phyloP scores from a whole-genome alignment of 495 filamentous ascomycete species.

The Aspergillus affinis region DNA sequence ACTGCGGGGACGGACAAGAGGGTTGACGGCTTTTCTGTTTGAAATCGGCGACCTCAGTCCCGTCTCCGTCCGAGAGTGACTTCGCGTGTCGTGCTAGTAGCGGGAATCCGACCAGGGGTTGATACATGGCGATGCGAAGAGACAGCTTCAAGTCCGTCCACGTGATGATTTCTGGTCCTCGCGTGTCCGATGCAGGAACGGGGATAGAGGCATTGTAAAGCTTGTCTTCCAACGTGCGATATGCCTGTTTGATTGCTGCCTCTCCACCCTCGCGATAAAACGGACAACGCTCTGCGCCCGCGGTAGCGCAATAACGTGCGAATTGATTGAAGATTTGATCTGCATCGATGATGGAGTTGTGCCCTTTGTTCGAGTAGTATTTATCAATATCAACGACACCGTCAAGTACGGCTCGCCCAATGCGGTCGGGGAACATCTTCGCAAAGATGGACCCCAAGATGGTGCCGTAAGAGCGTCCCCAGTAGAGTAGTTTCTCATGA shows the following conservation, averaged over 20 bases:
- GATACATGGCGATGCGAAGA: constrained; percentile 46
- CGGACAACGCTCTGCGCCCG: constrained; percentile 38
- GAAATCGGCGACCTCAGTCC: constrained; percentile 48
- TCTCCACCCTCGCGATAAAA: constrained; percentile 42
- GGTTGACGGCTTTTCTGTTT: constrained; percentile 35
- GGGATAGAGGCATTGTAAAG: constrained; percentile 48
- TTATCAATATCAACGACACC: constrained; percentile 54
- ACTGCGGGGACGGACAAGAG: constrained; percentile 41
- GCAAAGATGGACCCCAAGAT: constrained; percentile 60
- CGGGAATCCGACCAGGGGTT: constrained; percentile 58
- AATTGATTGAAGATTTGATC: constrained; percentile 51
- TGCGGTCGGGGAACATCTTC: constrained; percentile 52
- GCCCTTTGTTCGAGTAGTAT: constrained; percentile 41
- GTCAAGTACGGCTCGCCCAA: constrained; percentile 51
- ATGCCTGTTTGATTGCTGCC: constrained; percentile 39
- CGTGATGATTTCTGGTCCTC: constrained; percentile 43
- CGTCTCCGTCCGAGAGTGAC: constrained; percentile 55
- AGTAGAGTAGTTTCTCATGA: constrained; percentile 54
- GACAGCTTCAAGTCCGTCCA: constrained; percentile 43
- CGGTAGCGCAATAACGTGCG: constrained; percentile 47
- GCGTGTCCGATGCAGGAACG: constrained; percentile 31
- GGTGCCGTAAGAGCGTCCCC: constrained; percentile 70
- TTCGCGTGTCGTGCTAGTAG: constrained; percentile 53
- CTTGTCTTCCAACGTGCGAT: constrained; percentile 35
- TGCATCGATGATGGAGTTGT: constrained; percentile 46